These are phyloP conservation scores for Viridothelium virens DNA, from an alignment of 495 filamentous ascomycete species.

Conservation along the genomic window DNA sequence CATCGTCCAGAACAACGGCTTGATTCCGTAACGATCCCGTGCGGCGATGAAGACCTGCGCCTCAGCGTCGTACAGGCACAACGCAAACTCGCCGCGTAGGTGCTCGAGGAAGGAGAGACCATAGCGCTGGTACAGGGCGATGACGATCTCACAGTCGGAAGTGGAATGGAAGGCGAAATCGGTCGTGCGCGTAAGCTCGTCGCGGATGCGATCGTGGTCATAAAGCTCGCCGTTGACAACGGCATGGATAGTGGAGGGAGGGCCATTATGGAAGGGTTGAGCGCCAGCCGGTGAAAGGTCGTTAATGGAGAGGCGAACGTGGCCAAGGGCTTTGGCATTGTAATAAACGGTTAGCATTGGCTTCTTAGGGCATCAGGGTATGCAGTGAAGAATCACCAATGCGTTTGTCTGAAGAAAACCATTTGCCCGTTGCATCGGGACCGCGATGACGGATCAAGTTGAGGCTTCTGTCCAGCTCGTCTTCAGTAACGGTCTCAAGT, in stretches of 20 bases:
- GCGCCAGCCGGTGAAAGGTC: constrained; percentile 41
- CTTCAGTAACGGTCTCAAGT: background rate
- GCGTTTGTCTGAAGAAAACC: constrained; percentile 39
- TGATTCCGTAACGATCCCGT: constrained; percentile 48
- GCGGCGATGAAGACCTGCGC: constrained; percentile 38
- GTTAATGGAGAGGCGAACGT: constrained; percentile 45
- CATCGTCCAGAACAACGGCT: constrained; percentile 45
- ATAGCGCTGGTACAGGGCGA: constrained; percentile 45
- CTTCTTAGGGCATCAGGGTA: background rate
- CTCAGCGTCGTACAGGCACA: constrained; percentile 42
- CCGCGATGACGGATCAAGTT: constrained; percentile 42
- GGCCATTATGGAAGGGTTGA: constrained; percentile 43
- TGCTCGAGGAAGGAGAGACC: constrained; percentile 40
- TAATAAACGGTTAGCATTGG: background rate
- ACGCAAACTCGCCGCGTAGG: constrained; percentile 46
- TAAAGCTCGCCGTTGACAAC: constrained; percentile 53
- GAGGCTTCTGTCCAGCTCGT: constrained; percentile 29
- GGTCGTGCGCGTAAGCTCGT: constrained; percentile 22
- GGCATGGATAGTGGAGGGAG: constrained; percentile 39
- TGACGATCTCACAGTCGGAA: constrained; percentile 44
- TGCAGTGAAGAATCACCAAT: constrained; percentile 28
- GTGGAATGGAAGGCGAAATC: constrained; percentile 38
- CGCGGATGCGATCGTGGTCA: constrained; percentile 40
- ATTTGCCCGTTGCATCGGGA: constrained; percentile 41
- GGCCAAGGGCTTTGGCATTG: constrained; percentile 33